Evolutionary conservation across 352 stramenopile genomes (phyloP).

Genomic region (Discostella stelligera): DNA sequence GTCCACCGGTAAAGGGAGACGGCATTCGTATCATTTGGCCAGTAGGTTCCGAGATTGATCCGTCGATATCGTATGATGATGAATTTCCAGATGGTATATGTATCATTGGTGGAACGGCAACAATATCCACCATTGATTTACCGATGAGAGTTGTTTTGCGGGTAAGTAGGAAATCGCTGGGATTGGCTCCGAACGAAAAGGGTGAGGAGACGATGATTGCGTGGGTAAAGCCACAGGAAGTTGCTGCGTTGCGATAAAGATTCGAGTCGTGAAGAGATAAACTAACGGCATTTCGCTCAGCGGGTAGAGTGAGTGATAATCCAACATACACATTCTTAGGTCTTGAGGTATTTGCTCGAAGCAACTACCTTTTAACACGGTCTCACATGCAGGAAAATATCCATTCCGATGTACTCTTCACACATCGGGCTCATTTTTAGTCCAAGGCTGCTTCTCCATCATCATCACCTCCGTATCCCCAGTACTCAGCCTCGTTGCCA

Average conservation of each 20-base stretch:
- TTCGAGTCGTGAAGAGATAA: too few relatives aligned
- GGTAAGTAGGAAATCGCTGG: slow-evolving; percentile 43
- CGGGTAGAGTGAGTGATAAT: too few relatives aligned
- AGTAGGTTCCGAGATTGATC: slow-evolving; percentile 6
- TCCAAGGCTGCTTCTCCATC: slow-evolving; percentile 30
- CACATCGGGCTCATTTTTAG: slow-evolving; percentile 12
- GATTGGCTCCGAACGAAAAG: slow-evolving; percentile 18
- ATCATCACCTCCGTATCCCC: slow-evolving; percentile 30
- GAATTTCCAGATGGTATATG: slow-evolving; percentile 53
- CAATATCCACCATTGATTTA: slow-evolving; percentile 47
- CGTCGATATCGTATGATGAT: slow-evolving; percentile 44
- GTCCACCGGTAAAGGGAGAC: slow-evolving; percentile 29
- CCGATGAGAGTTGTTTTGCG: slow-evolving; percentile 46
- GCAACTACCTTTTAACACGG: too few relatives aligned
- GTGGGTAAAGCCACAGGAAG: slow-evolving; percentile 47
- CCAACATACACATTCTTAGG: too few relatives aligned
- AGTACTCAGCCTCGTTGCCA: slow-evolving; percentile 26
- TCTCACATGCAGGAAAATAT: too few relatives aligned
- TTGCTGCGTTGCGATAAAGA: slow-evolving; percentile 23
- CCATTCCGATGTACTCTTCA: too few relatives aligned
- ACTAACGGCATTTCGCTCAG: too few relatives aligned
- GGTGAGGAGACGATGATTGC: slow-evolving; percentile 43
- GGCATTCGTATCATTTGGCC: slow-evolving; percentile 39
- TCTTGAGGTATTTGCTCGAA: too few relatives aligned
- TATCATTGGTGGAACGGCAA: slow-evolving; percentile 34